phyloP scores from a whole-genome alignment of 805 yeast genomes.

The Lipomyces mesembrius region DNA sequence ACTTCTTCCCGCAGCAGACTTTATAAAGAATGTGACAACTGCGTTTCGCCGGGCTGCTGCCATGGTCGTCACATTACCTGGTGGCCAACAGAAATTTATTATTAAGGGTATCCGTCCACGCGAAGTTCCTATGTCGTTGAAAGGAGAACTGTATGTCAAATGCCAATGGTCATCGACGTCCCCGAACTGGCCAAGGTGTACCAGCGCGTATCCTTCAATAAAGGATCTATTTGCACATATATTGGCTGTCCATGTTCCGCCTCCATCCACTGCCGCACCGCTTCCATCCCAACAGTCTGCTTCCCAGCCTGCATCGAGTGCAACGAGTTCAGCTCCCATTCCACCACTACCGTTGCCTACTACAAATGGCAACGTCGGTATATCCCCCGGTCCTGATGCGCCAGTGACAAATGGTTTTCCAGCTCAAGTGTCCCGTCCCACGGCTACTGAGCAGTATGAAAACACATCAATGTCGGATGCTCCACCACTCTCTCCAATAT shows the following conservation, averaged over 20 bases:
- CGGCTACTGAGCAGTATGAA: not conserved
- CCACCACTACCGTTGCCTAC: not conserved
- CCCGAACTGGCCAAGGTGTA: conserved; percentile 14
- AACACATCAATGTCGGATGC: not conserved
- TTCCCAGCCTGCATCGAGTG: not conserved
- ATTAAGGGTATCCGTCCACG: conserved; percentile 95
- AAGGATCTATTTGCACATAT: conserved; percentile 35
- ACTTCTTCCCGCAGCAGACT: conserved; percentile 91
- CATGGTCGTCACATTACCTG: conserved; percentile 76
- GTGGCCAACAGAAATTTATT: conserved; percentile 77
- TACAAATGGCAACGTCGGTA: not conserved
- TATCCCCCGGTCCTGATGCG: not conserved
- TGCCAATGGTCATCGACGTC: conserved; percentile 37
- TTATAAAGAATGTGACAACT: conserved; percentile 88
- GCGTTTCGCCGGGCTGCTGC: conserved; percentile 82
- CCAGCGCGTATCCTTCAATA: conserved; percentile 21
- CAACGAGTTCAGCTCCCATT: not conserved
- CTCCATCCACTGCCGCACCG: not conserved
- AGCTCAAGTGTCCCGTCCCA: not conserved
- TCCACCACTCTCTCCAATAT: not conserved
- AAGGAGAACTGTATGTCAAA: conserved; percentile 34
- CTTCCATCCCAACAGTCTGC: not conserved
- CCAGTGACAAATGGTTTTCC: not conserved
- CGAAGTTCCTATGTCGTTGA: conserved; percentile 45
- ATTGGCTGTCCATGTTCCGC: conserved; percentile 32